Evolutionary conservation across 305 asterid species (phyloP).

Genomic region (Solanum hybrid): DNA sequence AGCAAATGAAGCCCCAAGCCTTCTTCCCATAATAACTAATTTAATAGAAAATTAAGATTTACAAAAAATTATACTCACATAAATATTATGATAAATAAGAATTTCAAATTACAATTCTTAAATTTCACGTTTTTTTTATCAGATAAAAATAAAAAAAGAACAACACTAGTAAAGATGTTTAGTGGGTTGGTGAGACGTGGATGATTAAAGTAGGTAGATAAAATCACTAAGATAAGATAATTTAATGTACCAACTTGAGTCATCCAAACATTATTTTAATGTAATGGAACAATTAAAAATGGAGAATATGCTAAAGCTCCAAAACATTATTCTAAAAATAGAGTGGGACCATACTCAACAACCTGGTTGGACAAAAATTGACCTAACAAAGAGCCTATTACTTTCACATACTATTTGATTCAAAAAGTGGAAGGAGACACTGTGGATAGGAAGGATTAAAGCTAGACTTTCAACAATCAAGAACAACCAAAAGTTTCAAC

Average conservation of each 20-base stretch:
- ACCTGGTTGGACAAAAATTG: background rate
- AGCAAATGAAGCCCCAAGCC: background rate
- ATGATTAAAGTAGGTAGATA: background rate
- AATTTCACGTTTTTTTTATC: background rate
- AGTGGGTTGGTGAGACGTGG: background rate
- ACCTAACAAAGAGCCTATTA: background rate
- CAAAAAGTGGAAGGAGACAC: background rate
- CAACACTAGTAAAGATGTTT: background rate
- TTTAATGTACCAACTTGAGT: background rate
- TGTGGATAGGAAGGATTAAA: constrained; percentile 9
- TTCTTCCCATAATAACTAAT: background rate
- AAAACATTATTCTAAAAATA: background rate
- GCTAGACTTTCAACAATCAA: constrained; percentile 12
- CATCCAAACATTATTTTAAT: background rate
- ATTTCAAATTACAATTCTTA: background rate
- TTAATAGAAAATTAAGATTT: background rate
- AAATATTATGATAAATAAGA: background rate
- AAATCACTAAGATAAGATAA: background rate
- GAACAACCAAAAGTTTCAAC: constrained; percentile 10
- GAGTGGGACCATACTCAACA: constrained; percentile 1
- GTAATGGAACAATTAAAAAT: background rate
- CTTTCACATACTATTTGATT: background rate
- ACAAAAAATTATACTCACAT: background rate
- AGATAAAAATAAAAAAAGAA: background rate
- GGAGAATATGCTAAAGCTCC: constrained; percentile 4